Percentiles rank a stretch among this genome's conserved stretches.
Evolutionary conservation across 2,329 filamentous ascomycete genomes (phyloP).

Genomic region (Diaporthe longicolla): DNA sequence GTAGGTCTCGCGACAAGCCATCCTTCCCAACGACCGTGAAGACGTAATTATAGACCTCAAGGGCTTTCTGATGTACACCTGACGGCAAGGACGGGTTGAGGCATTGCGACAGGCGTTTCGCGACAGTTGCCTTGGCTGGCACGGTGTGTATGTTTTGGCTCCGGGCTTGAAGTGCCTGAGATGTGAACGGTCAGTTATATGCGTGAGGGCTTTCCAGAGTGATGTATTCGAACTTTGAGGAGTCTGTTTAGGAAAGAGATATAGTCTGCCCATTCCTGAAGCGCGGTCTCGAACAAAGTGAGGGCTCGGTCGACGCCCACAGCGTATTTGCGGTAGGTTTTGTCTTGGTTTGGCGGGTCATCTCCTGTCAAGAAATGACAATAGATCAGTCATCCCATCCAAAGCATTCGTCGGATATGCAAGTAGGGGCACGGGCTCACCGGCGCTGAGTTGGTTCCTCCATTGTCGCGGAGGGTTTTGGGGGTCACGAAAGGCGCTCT

Average conservation of each 20-base stretch:
- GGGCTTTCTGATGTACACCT: slow-evolving; percentile 95
- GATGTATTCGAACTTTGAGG: slow-evolving; percentile 75
- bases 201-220: slow-evolving; percentile 27
- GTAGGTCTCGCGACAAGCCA: slow-evolving; percentile 84
- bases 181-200: slow-evolving; percentile 47
- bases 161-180: slow-evolving; percentile 91
- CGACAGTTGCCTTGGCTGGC: slow-evolving; percentile 85
- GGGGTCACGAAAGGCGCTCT: slow-evolving; percentile 86
- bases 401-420: neutral
- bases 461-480: slow-evolving; percentile 79
- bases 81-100: slow-evolving; percentile 93
- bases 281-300: slow-evolving; percentile 88
- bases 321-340: slow-evolving; percentile 88
- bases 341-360: slow-evolving; percentile 71
- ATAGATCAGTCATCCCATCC: slow-evolving; percentile 25
- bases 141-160: slow-evolving; percentile 79
- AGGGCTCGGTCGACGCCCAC: slow-evolving; percentile 89
- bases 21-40: slow-evolving; percentile 89
- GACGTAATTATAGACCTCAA: slow-evolving; percentile 93
- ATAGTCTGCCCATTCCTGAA: slow-evolving; percentile 99
- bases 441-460: slow-evolving; percentile 82
- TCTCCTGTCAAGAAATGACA: slow-evolving; percentile 21
- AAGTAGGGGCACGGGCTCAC: slow-evolving; percentile 64
- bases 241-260: slow-evolving; percentile 95
- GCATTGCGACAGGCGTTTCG: slow-evolving; percentile 94